Evolutionary conservation across 2,329 filamentous ascomycete species (phyloP).

Genomic region (Trichoderma pleuroti): DNA sequence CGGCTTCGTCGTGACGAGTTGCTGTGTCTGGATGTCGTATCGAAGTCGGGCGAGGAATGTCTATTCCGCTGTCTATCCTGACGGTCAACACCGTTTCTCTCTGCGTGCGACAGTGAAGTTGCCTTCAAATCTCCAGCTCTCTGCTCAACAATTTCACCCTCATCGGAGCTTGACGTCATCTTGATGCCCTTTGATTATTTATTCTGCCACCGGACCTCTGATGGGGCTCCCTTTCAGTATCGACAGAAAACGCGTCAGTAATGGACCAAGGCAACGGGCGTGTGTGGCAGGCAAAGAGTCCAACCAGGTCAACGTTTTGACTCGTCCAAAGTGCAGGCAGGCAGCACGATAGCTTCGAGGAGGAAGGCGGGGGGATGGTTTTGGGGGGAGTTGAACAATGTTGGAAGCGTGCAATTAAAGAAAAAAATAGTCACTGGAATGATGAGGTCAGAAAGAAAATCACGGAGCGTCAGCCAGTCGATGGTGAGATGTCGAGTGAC

Average conservation of each 20-base stretch:
- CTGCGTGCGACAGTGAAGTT: conserved; percentile 76
- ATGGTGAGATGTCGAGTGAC: not conserved
- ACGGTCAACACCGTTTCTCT: conserved; percentile 87
- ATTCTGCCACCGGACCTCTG: conserved; percentile 19
- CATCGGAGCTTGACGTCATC: conserved; percentile 65
- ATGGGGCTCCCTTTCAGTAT: conserved; percentile 24
- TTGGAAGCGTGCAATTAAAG: not conserved
- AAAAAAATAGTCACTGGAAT: not conserved
- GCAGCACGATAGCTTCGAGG: not conserved
- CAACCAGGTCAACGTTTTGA: conserved; percentile 42
- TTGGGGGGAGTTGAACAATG: not conserved
- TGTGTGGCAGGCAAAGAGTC: conserved; percentile 37
- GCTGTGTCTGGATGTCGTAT: conserved; percentile 42
- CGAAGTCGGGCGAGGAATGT: conserved; percentile 56
- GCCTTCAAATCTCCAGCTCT: conserved; percentile 67
- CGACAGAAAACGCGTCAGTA: conserved; percentile 35
- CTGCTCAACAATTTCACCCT: conserved; percentile 82
- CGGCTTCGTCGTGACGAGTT: conserved; percentile 46
- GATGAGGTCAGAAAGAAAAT: not conserved
- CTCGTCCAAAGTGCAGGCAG: conserved; percentile 34
- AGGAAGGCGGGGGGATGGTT: not conserved
- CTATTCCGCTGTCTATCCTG: conserved; percentile 73
- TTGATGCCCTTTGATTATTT: conserved; percentile 20
- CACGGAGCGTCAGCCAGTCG: not conserved
- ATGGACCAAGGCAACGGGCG: conserved; percentile 27